phyloP scores from a whole-genome alignment of 1,284 basidiomycete species.

The Coniophora puteana region DNA sequence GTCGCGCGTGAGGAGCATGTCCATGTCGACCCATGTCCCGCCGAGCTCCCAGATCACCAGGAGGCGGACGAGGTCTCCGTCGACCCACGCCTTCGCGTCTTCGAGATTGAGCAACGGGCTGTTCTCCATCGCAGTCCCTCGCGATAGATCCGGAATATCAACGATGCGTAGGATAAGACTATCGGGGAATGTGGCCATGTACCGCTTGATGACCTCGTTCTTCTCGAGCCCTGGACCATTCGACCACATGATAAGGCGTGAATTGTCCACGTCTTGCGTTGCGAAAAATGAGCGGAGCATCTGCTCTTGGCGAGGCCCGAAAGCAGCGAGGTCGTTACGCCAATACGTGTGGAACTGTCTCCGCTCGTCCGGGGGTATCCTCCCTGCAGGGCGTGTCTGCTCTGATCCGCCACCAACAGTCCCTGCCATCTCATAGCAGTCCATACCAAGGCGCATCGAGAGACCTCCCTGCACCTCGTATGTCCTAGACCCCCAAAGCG shows the following conservation, averaged over 20 bases:
- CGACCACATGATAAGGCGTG: conserved; percentile 82
- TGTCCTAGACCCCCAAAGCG: conserved; percentile 54
- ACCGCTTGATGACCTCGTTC: conserved; percentile 60
- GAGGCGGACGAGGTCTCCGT: conserved; percentile 84
- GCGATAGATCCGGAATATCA: conserved; percentile 64
- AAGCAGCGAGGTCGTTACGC: conserved; percentile 78
- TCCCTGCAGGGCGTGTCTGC: too few relatives aligned
- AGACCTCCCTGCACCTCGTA: conserved; percentile 78
- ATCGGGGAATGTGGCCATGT: conserved; percentile 61
- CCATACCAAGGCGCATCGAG: conserved; percentile 70
- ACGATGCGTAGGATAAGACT: conserved; percentile 68
- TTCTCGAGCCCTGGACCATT: conserved; percentile 71
- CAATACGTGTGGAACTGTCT: conserved; percentile 87
- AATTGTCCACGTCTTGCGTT: conserved; percentile 68
- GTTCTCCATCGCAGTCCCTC: conserved; percentile 71
- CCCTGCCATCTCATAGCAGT: conserved; percentile 86
- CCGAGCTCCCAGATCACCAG: conserved; percentile 87
- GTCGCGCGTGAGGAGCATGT: conserved; percentile 83
- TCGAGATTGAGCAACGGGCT: conserved; percentile 53
- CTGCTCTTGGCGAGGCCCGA: conserved; percentile 78
- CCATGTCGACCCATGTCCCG: conserved; percentile 96
- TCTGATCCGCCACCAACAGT: conserved; percentile 47
- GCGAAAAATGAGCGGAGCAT: conserved; percentile 90
- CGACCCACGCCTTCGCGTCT: conserved; percentile 87
- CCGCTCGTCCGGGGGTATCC: conserved; percentile 40